Evolutionary conservation across 1,139 yeast genomes (phyloP), one percentile per base, ranked within the genome.

Genomic region (Pichia sp.): DNA sequence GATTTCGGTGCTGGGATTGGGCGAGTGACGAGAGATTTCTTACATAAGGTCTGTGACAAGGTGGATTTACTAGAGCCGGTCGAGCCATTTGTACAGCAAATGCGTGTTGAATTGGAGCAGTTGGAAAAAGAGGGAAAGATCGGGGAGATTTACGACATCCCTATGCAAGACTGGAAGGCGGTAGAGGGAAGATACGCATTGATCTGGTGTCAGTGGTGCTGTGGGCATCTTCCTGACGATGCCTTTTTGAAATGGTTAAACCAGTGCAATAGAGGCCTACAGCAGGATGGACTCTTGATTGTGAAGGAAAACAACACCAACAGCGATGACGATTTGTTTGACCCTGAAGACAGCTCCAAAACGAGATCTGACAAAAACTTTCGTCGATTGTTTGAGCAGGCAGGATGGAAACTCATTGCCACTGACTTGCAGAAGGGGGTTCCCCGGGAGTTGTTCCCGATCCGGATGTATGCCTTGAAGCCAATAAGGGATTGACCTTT

Each of bases 171-270:
- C 54, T 93, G 96, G 87, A 59, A 58, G n/a, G 63, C 71, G 2
- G 73, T 73, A 5, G 87, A 87, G 2, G 84, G 82, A 5, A 81
- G 78, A 62, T 93, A 93, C 71, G 89, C 96, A 88, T 70, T 92
- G 47, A 80, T 93, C 16, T 93, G 99, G 99, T 90, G 97, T 67
- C 99, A 93, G 69, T 93, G 99, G 99, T 93, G 99, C 70, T 86
- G 92, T 55, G 98, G 98, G 8, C 99, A 93, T 68, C 75, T 93
- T 56, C 93, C 95, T 2, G 98, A 93, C 69, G 82, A 76, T 1
- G 90, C 81, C 52, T 76, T 93, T 61, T 81, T 93, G 15, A 72
- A 77, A 57, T 92, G 93, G 73, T 77, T 95, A 72, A 69, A 72
- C 60, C 75, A 90, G 59, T 89, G 97, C 69, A 76, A 77, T 55